Percentiles rank a stretch among this genome's conserved stretches.
Evolutionary conservation across 805 yeast species (phyloP).

Genomic region (Kurtzmaniella cleridarum): DNA sequence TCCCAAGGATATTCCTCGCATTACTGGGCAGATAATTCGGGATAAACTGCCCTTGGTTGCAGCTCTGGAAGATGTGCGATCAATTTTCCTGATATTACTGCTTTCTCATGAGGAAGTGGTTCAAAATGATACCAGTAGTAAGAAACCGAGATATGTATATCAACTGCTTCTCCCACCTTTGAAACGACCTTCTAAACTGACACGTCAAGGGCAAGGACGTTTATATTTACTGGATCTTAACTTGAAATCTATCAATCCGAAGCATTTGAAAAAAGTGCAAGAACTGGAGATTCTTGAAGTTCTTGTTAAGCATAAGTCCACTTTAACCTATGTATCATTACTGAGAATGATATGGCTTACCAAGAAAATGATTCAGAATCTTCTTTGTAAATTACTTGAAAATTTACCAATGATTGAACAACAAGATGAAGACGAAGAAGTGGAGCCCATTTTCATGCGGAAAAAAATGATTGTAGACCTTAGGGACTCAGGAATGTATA

Average conservation of each 20-base stretch:
- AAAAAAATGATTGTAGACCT: conserved; percentile 31
- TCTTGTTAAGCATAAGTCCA: conserved; percentile 23
- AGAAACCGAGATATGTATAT: too few species aligned
- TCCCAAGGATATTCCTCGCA: conserved; percentile 22
- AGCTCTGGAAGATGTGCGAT: not conserved
- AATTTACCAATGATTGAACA: conserved; percentile 1
- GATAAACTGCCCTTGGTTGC: not conserved
- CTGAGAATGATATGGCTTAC: conserved; percentile 45
- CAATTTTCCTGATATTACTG: not conserved
- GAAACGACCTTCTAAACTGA: too few species aligned
- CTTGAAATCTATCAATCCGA: conserved; percentile 31
- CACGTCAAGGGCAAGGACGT: conserved; percentile 22
- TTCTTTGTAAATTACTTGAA: conserved; percentile 24
- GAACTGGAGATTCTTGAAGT: conserved; percentile 27
- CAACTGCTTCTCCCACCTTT: too few species aligned
- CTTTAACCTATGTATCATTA: conserved; percentile 34
- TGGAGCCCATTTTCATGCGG: conserved; percentile 5
- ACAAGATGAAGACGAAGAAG: conserved; percentile 7
- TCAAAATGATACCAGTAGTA: conserved; percentile 11
- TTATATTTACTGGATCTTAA: conserved; percentile 37
- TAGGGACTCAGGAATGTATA: conserved; percentile 41
- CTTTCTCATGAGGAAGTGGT: too few species aligned
- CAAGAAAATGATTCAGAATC: conserved; percentile 30
- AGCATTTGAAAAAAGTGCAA: conserved; percentile 23
- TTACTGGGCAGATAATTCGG: too few species aligned